Conservation (phyloP, 2,329 filamentous ascomycete species). For the Cercospora beticola region DNA sequence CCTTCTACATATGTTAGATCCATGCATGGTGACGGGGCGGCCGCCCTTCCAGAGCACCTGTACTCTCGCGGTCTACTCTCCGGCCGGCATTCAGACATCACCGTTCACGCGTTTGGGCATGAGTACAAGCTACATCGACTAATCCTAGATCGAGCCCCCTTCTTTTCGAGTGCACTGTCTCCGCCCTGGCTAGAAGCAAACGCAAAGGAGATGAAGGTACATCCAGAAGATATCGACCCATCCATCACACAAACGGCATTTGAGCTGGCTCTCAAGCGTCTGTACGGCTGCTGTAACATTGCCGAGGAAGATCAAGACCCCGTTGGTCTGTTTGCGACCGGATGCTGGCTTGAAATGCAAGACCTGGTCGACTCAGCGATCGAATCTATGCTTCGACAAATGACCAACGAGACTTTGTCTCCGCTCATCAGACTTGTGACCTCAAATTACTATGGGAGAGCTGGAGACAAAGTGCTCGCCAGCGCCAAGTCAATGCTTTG, state of each 20-base stretch:
- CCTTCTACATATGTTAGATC: slow-evolving; percentile 25
- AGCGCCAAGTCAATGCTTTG: slow-evolving; percentile 60
- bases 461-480: slow-evolving; percentile 56
- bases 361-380: slow-evolving; percentile 56
- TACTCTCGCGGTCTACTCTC: slow-evolving; percentile 53
- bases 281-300: slow-evolving; percentile 53
- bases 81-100: slow-evolving; percentile 56
- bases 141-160: slow-evolving; percentile 56
- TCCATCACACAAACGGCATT: slow-evolving; percentile 56
- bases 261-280: slow-evolving; percentile 55
- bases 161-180: slow-evolving; percentile 56
- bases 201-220: slow-evolving; percentile 52
- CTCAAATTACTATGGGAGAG: slow-evolving; percentile 56
- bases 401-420: slow-evolving; percentile 52
- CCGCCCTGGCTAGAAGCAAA: slow-evolving; percentile 57
- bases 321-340: slow-evolving; percentile 56
- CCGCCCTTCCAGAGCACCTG: slow-evolving; percentile 51
- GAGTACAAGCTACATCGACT: slow-evolving; percentile 55
- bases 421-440: slow-evolving; percentile 56
- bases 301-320: slow-evolving; percentile 54
- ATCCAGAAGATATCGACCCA: slow-evolving; percentile 55
- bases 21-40: slow-evolving; percentile 27
- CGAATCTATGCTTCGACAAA: slow-evolving; percentile 55
- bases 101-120: slow-evolving; percentile 53
- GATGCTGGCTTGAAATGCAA: slow-evolving; percentile 59